These are phyloP conservation scores for Claviceps maximensis DNA, from an alignment of 2,329 filamentous ascomycete species.

Conservation along the genomic window DNA sequence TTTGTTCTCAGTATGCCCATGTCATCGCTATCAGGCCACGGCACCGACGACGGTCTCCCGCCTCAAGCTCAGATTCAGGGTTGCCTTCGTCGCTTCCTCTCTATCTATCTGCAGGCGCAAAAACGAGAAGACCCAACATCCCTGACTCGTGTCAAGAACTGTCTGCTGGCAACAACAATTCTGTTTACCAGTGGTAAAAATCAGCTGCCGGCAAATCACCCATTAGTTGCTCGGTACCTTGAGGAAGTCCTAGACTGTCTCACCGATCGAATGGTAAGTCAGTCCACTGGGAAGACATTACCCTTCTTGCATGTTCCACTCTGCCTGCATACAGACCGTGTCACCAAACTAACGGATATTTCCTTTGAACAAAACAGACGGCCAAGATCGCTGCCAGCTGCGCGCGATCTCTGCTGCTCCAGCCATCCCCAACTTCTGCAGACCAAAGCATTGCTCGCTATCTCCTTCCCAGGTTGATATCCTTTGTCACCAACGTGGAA, in stretches of 20 bases:
- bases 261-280: constrained; percentile 54
- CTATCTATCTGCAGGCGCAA: constrained; percentile 64
- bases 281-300: not conserved
- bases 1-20: constrained; percentile 67
- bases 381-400: constrained; percentile 86
- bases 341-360: not conserved
- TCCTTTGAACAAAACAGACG: constrained; percentile 33
- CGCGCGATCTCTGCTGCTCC: constrained; percentile 67
- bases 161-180: constrained; percentile 75
- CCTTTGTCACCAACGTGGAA: constrained; percentile 57
- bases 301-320: not conserved
- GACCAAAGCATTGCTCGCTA: constrained; percentile 63
- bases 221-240: constrained; percentile 60
- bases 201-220: constrained; percentile 60
- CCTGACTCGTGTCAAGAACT: constrained; percentile 84
- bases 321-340: not conserved
- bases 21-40: constrained; percentile 26
- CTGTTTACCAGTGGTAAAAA: constrained; percentile 72
- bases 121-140: constrained; percentile 63
- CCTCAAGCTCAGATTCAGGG: constrained; percentile 63
- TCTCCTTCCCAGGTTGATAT: constrained; percentile 60
- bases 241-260: constrained; percentile 79
- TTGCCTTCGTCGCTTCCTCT: constrained; percentile 69
- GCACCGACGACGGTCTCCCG: constrained; percentile 29
- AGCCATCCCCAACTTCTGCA: constrained; percentile 46